Conservation (phyloP, 2,329 filamentous ascomycete species). For the Fusarium scirpi region DNA sequence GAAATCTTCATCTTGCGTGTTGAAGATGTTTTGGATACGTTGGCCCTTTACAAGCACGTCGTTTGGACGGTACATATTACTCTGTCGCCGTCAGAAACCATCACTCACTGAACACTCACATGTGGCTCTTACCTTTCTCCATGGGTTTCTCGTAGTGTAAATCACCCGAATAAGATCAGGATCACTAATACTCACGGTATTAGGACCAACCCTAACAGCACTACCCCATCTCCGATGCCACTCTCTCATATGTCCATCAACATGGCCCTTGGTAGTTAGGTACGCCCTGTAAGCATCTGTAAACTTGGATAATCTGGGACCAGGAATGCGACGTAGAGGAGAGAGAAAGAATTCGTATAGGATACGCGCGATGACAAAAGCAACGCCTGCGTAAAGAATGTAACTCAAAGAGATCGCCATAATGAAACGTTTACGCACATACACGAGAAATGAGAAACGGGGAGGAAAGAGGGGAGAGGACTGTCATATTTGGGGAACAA, state of each 20-base stretch:
- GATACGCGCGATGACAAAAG: conserved; percentile 10
- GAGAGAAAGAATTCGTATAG: conserved; percentile 31
- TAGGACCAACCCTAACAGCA: conserved; percentile 33
- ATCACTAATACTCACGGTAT: conserved; percentile 35
- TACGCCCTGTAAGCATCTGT: conserved; percentile 35
- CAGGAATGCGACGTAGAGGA: conserved; percentile 29
- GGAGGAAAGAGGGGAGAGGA: neutral
- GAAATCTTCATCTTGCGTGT: conserved; percentile 36
- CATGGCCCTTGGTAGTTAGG: conserved; percentile 25
- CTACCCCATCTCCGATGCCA: conserved; percentile 36
- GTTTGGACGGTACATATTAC: conserved; percentile 37
- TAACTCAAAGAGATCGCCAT: conserved; percentile 22
- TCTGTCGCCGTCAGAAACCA: conserved; percentile 4
- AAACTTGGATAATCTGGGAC: conserved; percentile 19
- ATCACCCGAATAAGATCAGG: conserved; percentile 35
- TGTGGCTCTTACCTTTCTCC: conserved; percentile 26
- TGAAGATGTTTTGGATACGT: conserved; percentile 42
- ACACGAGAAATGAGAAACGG: neutral
- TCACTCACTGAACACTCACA: neutral
- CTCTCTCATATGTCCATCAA: conserved; percentile 13
- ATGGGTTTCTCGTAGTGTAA: conserved; percentile 32
- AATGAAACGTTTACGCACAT: neutral
- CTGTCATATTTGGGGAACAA: conserved; percentile 10
- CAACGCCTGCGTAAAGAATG: conserved; percentile 11
- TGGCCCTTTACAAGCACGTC: conserved; percentile 37